A percentile compares a stretch with the other conserved stretches of the same genome.
These are phyloP conservation scores for Neurospora intermedia DNA, from an alignment of 495 filamentous ascomycete species.

Conservation along the genomic window DNA sequence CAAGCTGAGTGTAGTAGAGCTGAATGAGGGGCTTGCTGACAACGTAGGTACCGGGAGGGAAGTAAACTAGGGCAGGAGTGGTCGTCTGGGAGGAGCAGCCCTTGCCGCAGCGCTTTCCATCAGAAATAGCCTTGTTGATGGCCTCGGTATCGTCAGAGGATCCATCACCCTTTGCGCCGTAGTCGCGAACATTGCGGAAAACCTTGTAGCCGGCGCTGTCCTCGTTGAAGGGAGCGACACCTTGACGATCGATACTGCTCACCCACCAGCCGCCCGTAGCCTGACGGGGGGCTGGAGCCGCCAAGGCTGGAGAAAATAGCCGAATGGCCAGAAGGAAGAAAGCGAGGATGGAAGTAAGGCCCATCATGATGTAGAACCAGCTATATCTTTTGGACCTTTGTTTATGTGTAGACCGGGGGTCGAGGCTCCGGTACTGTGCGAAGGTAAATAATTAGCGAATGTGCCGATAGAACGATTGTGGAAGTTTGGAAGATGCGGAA, in stretches of 20 bases:
- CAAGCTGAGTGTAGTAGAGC: conserved; percentile 72
- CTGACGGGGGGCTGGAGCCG: conserved; percentile 20
- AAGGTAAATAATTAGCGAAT: background rate
- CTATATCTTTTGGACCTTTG: conserved; percentile 19
- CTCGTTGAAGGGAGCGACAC: conserved; percentile 51
- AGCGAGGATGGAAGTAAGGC: conserved; percentile 27
- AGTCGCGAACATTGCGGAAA: conserved; percentile 83
- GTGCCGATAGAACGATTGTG: background rate
- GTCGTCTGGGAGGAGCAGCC: conserved; percentile 76
- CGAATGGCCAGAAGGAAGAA: conserved; percentile 25
- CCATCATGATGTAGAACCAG: conserved; percentile 35
- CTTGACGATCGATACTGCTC: conserved; percentile 58
- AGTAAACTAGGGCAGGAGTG: conserved; percentile 66
- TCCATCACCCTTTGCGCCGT: conserved; percentile 51
- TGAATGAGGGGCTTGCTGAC: conserved; percentile 59
- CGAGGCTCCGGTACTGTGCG: background rate
- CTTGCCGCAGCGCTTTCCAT: conserved; percentile 64
- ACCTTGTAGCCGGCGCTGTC: conserved; percentile 48
- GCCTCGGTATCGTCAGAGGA: conserved; percentile 74
- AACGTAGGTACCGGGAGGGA: conserved; percentile 67
- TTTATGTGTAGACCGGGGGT: conserved; percentile 1
- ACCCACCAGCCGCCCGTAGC: conserved; percentile 57
- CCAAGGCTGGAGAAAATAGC: conserved; percentile 22
- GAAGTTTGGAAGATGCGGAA: conserved; percentile 9
- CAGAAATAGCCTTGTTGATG: conserved; percentile 77